A percentile compares a stretch with the other conserved stretches of the same genome.
Conservation (phyloP, 257 asterid genomes). For the Ehretia macrophylla region DNA sequence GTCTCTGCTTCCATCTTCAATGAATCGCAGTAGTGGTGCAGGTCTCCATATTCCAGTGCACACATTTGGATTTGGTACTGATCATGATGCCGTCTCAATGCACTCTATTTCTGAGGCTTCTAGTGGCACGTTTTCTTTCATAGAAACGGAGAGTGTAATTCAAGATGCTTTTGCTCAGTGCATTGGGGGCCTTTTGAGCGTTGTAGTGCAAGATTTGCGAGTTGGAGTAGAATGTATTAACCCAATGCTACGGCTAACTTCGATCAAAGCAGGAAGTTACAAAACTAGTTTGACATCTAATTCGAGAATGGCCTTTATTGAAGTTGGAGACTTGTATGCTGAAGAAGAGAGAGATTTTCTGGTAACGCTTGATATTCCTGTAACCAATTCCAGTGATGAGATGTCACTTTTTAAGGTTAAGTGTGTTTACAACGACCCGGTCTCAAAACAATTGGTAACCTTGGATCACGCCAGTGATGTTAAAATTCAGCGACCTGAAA, state of each 20-base stretch:
- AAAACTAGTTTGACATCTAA: slow-evolving; percentile 30
- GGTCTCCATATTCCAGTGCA: slow-evolving; percentile 66
- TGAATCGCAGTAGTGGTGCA: slow-evolving; percentile 34
- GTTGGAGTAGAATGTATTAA: slow-evolving; percentile 66
- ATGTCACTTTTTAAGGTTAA: slow-evolving; percentile 49
- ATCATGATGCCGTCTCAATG: slow-evolving; percentile 81
- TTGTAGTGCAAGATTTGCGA: slow-evolving; percentile 61
- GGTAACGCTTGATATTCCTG: slow-evolving; percentile 54
- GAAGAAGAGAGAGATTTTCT: slow-evolving; percentile 90
- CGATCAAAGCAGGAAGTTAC: slow-evolving; percentile 82
- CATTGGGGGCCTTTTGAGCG: slow-evolving; percentile 88
- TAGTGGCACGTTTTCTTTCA: slow-evolving; percentile 95
- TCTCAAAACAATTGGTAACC: slow-evolving; percentile 31
- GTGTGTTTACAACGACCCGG: slow-evolving; percentile 55
- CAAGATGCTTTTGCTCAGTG: slow-evolving; percentile 99
- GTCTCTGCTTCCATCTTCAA: slow-evolving; percentile 53
- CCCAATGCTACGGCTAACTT: slow-evolving; percentile 35
- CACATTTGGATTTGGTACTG: slow-evolving; percentile 83
- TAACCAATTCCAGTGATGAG: slow-evolving; percentile 32
- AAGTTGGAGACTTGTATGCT: slow-evolving; percentile 84
- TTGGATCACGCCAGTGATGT: slow-evolving; percentile 34
- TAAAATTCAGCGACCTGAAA: slow-evolving; percentile 48
- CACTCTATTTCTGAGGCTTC: slow-evolving; percentile 74
- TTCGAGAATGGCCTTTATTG: slow-evolving; percentile 45
- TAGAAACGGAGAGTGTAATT: slow-evolving; percentile 70